A percentile compares a stretch with the other conserved stretches of the same genome.
Conservation (phyloP, 2,329 filamentous ascomycete genomes). For the Emmonsiellopsis sp. region DNA sequence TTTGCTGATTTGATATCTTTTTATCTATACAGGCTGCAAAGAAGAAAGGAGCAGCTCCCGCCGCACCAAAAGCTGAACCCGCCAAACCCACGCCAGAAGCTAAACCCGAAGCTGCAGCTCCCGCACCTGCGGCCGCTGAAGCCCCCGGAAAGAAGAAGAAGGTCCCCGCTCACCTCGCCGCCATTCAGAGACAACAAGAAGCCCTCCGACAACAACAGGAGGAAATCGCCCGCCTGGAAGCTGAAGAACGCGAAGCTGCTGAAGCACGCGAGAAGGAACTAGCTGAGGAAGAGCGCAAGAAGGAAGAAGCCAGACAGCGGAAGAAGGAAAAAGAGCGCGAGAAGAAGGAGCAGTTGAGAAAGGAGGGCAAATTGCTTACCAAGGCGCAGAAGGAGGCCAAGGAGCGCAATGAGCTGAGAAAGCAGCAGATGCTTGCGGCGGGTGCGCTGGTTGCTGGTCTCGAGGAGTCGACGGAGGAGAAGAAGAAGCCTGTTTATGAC, state of each 20-base stretch:
- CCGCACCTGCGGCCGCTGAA: constrained; percentile 24
- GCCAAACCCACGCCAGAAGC: constrained; percentile 36
- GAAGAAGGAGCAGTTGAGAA: constrained; percentile 41
- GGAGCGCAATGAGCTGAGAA: constrained; percentile 37
- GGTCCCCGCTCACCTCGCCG: constrained; percentile 50
- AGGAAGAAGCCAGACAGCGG: constrained; percentile 35
- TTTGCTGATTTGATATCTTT: constrained; percentile 4
- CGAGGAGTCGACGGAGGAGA: constrained; percentile 46
- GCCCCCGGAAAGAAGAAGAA: constrained; percentile 72
- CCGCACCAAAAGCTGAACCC: constrained; percentile 47
- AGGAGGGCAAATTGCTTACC: constrained; percentile 40
- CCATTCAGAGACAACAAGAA: constrained; percentile 42
- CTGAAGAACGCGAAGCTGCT: constrained; percentile 31
- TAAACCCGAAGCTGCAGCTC: constrained; percentile 15
- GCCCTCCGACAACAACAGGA: constrained; percentile 35
- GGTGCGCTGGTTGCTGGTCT: constrained; percentile 38
- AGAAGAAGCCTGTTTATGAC: constrained; percentile 69
- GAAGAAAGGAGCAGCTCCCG: constrained; percentile 58
- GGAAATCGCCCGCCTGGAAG: constrained; percentile 32
- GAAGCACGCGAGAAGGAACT: constrained; percentile 28
- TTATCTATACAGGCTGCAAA: constrained; percentile 56
- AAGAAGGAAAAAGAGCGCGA: constrained; percentile 43
- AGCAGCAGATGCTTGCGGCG: constrained; percentile 41
- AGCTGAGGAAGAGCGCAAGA: constrained; percentile 38
- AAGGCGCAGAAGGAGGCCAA: constrained; percentile 40